A percentile compares a stretch with the other conserved stretches of the same genome.
phyloP scores from a whole-genome alignment of 805 yeast genomes.

The Nakazawaea peltata region DNA sequence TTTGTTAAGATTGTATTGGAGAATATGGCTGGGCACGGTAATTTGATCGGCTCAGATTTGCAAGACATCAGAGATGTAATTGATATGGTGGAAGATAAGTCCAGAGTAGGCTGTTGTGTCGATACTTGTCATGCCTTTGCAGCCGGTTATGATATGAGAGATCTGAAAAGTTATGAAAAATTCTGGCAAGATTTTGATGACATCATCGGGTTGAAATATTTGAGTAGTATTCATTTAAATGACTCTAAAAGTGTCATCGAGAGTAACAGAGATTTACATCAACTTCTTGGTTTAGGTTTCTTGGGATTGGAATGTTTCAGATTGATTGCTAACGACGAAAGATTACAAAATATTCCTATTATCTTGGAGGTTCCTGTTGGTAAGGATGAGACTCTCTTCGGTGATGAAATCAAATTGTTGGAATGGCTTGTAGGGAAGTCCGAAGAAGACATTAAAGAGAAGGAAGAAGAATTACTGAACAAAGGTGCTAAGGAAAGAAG shows the following conservation, averaged over 20 bases:
- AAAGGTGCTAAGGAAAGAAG: conserved; percentile 64
- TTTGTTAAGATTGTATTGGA: conserved; percentile 87
- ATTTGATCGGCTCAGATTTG: conserved; percentile 74
- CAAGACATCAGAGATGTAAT: conserved; percentile 74
- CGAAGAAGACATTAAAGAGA: conserved; percentile 48
- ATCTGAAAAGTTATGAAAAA: conserved; percentile 42
- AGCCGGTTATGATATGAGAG: conserved; percentile 87
- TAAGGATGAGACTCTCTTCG: conserved; percentile 58
- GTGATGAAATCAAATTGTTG: conserved; percentile 73
- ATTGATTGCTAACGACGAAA: conserved; percentile 58
- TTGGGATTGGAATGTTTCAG: conserved; percentile 82
- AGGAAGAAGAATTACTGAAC: conserved; percentile 38
- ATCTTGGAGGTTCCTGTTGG: conserved; percentile 82
- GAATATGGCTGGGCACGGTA: conserved; percentile 97
- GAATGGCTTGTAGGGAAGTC: conserved; percentile 69
- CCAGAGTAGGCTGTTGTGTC: conserved; percentile 88
- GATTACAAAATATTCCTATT: conserved; percentile 63
- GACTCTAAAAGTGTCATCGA: conserved; percentile 93
- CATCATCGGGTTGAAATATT: conserved; percentile 64
- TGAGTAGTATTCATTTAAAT: conserved; percentile 79
- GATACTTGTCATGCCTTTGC: conserved; percentile 97
- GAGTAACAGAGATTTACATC: conserved; percentile 88
- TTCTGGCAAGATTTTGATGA: conserved; percentile 78
- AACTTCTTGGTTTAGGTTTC: conserved; percentile 82
- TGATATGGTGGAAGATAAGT: conserved; percentile 68